These are phyloP conservation scores for Capsicum rhomboideum DNA, from an alignment of 257 asterid species.

Conservation along the genomic window DNA sequence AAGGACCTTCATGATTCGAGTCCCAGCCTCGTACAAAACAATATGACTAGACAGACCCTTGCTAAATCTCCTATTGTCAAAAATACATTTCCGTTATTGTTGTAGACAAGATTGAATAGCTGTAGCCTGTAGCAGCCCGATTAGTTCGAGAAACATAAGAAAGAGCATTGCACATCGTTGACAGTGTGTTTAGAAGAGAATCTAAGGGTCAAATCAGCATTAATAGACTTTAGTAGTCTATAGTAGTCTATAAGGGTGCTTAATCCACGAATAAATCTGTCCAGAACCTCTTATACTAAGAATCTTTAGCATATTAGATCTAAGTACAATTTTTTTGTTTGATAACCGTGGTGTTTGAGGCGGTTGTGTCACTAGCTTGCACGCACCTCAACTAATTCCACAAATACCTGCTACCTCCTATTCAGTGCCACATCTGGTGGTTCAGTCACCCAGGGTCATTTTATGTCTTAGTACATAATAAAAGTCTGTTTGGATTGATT, in stretches of 20 bases:
- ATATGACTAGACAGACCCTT: not conserved
- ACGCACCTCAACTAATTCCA: not conserved
- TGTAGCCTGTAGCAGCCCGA: not conserved
- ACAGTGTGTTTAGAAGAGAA: not conserved
- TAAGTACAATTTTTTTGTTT: not conserved
- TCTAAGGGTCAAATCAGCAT: not conserved
- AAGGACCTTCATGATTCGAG: not conserved
- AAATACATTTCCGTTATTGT: not conserved
- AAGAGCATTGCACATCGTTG: not conserved
- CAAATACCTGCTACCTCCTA: not conserved
- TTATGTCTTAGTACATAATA: too few relatives aligned
- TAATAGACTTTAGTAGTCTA: not conserved
- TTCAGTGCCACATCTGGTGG: too few relatives aligned
- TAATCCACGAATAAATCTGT: not conserved
- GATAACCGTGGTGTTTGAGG: not conserved
- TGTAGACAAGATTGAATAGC: not conserved
- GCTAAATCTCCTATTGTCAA: not conserved
- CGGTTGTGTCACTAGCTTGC: not conserved
- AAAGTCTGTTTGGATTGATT: too few relatives aligned
- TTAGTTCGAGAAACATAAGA: not conserved
- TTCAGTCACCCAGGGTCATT: too few relatives aligned
- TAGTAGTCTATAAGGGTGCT: not conserved
- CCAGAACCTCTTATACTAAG: not conserved
- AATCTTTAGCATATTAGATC: not conserved
- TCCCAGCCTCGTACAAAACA: not conserved